Conservation (phyloP, 1,139 yeast species). For the Saccharomycopsis hybrid region DNA sequence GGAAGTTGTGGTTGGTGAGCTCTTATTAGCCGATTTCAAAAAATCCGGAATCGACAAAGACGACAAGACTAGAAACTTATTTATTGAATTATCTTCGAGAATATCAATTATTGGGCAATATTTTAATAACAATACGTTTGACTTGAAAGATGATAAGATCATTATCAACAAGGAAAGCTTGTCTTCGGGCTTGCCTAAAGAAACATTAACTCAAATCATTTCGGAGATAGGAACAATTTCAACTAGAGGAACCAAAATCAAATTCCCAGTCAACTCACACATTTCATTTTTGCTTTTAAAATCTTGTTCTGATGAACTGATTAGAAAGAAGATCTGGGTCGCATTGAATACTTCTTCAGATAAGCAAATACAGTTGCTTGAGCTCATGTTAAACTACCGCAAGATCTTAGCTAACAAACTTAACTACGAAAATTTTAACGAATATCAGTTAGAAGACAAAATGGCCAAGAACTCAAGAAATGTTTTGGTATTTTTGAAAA, state of each 20-base stretch:
- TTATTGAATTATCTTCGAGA: conserved; percentile 73
- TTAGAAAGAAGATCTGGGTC: conserved; percentile 69
- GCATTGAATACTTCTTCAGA: conserved; percentile 53
- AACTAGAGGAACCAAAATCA: conserved; percentile 29
- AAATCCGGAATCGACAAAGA: conserved; percentile 87
- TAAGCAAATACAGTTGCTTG: conserved; percentile 55
- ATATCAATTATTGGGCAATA: conserved; percentile 80
- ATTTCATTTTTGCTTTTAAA: conserved; percentile 62
- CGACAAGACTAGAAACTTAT: conserved; percentile 53
- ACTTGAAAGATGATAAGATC: conserved; percentile 33
- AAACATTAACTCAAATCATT: conserved; percentile 24
- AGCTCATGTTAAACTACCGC: conserved; percentile 55
- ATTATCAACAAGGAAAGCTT: conserved; percentile 26
- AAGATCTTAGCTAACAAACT: conserved; percentile 68
- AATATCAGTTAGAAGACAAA: conserved; percentile 80
- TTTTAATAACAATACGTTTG: conserved; percentile 54
- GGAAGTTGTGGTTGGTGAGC: conserved; percentile 76
- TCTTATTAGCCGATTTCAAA: conserved; percentile 78
- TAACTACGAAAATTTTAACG: conserved; percentile 67
- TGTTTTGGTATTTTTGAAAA: conserved; percentile 61
- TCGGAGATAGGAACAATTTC: conserved; percentile 12
- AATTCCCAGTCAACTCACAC: conserved; percentile 64
- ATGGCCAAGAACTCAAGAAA: conserved; percentile 82
- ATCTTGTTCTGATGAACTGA: conserved; percentile 46
- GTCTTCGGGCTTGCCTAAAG: conserved; percentile 18